Conservation (phyloP, 2,329 filamentous ascomycete species). For the Aschersonia sp. region DNA sequence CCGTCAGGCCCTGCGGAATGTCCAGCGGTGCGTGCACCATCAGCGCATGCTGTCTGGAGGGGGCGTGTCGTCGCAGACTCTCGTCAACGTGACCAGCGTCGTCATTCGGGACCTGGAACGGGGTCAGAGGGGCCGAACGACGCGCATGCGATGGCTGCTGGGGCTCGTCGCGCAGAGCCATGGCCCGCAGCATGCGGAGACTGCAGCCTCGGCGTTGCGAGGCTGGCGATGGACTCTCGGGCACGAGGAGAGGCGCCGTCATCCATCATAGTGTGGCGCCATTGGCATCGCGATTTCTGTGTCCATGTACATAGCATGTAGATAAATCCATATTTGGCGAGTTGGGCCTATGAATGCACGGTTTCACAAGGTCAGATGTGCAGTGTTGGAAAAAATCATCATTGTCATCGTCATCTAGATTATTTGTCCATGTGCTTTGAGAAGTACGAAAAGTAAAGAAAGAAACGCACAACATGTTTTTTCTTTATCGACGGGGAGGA, state of each 20-base stretch:
- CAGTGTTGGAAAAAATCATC: too few relatives aligned
- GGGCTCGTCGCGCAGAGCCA: constrained; percentile 10
- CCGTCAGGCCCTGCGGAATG: constrained; percentile 15
- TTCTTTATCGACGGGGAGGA: too few relatives aligned
- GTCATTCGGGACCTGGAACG: constrained; percentile 18
- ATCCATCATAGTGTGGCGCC: background rate
- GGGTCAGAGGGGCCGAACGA: constrained; percentile 16
- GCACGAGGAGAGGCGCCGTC: background rate
- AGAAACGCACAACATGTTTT: too few relatives aligned
- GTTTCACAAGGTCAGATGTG: too few relatives aligned
- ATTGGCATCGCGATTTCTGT: too few relatives aligned
- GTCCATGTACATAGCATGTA: too few relatives aligned
- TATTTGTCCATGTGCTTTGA: too few relatives aligned
- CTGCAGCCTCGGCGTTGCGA: constrained; percentile 6
- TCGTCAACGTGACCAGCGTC: constrained; percentile 13
- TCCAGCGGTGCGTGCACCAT: constrained; percentile 12
- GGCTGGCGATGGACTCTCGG: constrained; percentile 12
- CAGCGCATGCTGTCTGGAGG: constrained; percentile 9
- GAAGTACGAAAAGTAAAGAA: too few relatives aligned
- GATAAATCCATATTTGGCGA: too few relatives aligned
- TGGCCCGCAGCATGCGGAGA: constrained; percentile 7
- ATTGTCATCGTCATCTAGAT: too few relatives aligned
- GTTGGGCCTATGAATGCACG: too few relatives aligned
- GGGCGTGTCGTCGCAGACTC: constrained; percentile 10
- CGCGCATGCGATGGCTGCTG: constrained; percentile 16